Conservation (phyloP, 176 grass and related monocot species). For the Luzula sylvatica region DNA sequence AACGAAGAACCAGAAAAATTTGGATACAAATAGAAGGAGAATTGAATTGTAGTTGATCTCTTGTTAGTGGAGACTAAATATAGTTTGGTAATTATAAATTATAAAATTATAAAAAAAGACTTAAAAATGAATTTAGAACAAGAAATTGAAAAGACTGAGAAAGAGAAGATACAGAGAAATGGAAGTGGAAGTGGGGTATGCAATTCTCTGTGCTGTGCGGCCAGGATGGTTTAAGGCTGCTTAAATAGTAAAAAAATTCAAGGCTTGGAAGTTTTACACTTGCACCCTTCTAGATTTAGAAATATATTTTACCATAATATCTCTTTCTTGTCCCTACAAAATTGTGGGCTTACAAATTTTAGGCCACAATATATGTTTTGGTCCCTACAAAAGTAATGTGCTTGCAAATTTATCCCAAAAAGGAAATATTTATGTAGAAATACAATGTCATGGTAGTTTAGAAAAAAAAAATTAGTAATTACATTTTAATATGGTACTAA, state of each 20-base stretch:
- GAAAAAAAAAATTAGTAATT: too few relatives aligned
- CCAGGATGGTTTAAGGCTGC: not conserved
- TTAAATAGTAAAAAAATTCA: slow-evolving; percentile 13
- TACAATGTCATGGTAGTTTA: too few relatives aligned
- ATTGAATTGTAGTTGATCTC: too few relatives aligned
- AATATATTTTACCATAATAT: not conserved
- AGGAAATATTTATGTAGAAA: too few relatives aligned
- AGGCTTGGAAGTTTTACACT: not conserved
- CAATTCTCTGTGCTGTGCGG: not conserved
- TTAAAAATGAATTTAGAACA: not conserved
- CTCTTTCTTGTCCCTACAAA: not conserved
- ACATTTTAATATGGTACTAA: too few relatives aligned
- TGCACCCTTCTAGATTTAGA: not conserved
- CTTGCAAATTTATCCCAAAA: too few relatives aligned
- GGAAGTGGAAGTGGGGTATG: slow-evolving; percentile 2
- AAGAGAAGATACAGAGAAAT: not conserved
- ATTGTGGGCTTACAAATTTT: not conserved
- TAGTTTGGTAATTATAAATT: not conserved
- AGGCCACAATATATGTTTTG: too few relatives aligned
- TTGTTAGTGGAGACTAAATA: too few relatives aligned
- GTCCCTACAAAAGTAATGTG: too few relatives aligned
- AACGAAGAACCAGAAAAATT: too few relatives aligned
- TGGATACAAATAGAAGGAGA: too few relatives aligned
- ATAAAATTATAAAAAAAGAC: not conserved
- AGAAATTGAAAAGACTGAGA: not conserved